These are phyloP conservation scores for Lactarius trivialis DNA, from an alignment of 768 basidiomycete genomes.

Conservation along the genomic window DNA sequence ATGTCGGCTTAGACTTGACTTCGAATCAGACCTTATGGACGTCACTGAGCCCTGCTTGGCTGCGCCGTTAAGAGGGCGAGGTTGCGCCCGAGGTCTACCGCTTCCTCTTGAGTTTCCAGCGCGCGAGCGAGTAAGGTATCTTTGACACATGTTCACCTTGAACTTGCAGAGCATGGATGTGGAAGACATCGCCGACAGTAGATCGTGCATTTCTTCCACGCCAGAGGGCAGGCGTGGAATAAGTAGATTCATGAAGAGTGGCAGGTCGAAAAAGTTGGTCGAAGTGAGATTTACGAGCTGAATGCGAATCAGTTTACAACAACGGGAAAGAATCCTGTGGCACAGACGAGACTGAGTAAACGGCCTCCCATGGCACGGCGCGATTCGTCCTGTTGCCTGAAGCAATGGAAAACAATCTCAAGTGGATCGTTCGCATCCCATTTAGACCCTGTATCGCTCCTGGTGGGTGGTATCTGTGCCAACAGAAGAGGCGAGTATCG, in stretches of 20 bases:
- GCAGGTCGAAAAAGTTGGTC: constrained; percentile 30
- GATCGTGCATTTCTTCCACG: constrained; percentile 19
- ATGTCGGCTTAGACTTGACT: constrained; percentile 8
- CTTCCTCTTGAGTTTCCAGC: constrained; percentile 12
- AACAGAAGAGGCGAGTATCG: constrained; percentile 49
- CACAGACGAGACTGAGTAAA: constrained; percentile 29
- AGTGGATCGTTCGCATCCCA: constrained; percentile 52
- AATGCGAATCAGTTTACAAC: constrained; percentile 1
- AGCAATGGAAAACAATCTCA: constrained; percentile 34
- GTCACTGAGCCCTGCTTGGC: background rate
- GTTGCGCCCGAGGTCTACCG: constrained; percentile 26
- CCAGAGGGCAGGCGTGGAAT: constrained; percentile 26
- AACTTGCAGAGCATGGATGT: constrained; percentile 26
- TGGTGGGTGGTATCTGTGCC: constrained; percentile 51
- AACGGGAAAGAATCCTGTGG: background rate
- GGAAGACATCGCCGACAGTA: constrained; percentile 27
- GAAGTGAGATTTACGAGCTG: constrained; percentile 33
- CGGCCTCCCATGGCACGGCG: constrained; percentile 26
- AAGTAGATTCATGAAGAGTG: constrained; percentile 30
- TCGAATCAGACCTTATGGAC: background rate
- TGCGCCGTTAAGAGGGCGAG: constrained; percentile 23
- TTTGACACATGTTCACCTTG: constrained; percentile 29
- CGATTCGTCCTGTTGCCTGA: constrained; percentile 26
- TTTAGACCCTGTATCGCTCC: constrained; percentile 40
- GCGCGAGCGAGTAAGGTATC: constrained; percentile 21